Evolutionary conservation across 2,329 filamentous ascomycete species (phyloP), one percentile per base, ranked within the genome.

Genomic region (Botrytis elliptica): DNA sequence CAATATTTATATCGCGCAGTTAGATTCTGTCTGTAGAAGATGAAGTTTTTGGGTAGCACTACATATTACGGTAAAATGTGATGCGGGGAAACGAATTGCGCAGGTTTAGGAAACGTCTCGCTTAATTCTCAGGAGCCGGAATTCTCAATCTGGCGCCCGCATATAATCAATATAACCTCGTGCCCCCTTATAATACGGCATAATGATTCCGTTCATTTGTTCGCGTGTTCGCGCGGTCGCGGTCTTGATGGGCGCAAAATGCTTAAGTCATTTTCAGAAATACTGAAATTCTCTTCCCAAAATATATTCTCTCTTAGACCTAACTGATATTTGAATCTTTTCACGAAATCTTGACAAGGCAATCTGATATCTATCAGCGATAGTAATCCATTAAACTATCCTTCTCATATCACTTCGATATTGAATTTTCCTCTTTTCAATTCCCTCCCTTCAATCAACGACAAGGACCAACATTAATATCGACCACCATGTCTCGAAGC

Each of bases 141-240:
- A 16, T 22, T 12, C 20, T 18, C 18, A 22, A 63, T 18, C 36
- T 63, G 25, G 60, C 14, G 6, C 36, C 18, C 9, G 38, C 42
- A 29, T 12, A 12, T 36, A 33, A 64, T 64, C 3, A 42, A 33
- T 18, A 20, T 12, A n/a, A 9, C 4, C 7, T 42, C 14, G 38
- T 40, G 0, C 18, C 1, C 3, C 22, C 6, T 25, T 4, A 7
- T 22, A 63, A 10, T 42, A 42, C 14, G 36, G 38, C 14, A 14
- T 18, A 3, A 5, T 29, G 1, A 29, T 14, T 2, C 1, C 1
- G 18, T n/a, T 63, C 4, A 0, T 16, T 5, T 25, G 14, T 1
- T 63, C 12, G 16, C 8, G 38, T 16, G 16, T 16, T 29, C 52
- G 5, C 52, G 14, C 14, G 5, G 2, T 29, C n/a, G 25, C 22